Percentiles rank a stretch among this genome's conserved stretches.
Evolutionary conservation across 2,329 filamentous ascomycete species (phyloP).

Genomic region (Colletotrichum acutatum): DNA sequence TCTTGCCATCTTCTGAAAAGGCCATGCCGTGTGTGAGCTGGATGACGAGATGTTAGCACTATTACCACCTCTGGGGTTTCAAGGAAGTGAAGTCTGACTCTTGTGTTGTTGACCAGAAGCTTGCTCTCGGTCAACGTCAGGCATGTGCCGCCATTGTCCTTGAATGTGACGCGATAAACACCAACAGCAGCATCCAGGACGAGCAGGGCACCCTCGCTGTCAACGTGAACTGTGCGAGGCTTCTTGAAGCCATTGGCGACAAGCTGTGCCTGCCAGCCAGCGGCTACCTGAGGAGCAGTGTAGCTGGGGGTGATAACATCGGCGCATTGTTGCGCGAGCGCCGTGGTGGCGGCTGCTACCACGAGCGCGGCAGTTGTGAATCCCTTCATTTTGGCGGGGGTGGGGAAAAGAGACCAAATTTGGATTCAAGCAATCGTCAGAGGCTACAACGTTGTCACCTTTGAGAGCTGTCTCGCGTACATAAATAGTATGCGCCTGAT

Average conservation of each 20-base stretch:
- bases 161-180: constrained; percentile 52
- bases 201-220: constrained; percentile 56
- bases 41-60: not conserved
- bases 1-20: constrained; percentile 62
- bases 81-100: constrained; percentile 42
- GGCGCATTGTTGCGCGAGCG: constrained; percentile 43
- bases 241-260: constrained; percentile 52
- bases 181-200: constrained; percentile 56
- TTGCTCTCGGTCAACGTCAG: constrained; percentile 49
- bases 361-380: constrained; percentile 11
- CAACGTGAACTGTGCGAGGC: constrained; percentile 59
- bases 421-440: not conserved
- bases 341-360: constrained; percentile 19
- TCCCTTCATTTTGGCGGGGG: constrained; percentile 16
- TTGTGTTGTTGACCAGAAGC: constrained; percentile 44
- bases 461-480: not conserved
- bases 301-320: constrained; percentile 49
- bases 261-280: constrained; percentile 57
- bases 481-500: not conserved
- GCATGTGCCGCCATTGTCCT: constrained; percentile 55
- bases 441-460: not conserved
- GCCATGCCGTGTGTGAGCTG: constrained; percentile 68
- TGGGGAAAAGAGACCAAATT: not conserved
- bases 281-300: constrained; percentile 49
- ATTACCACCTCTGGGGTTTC: not conserved